Conservation (phyloP, 345 rosid species). For the Mercurialis annua region DNA sequence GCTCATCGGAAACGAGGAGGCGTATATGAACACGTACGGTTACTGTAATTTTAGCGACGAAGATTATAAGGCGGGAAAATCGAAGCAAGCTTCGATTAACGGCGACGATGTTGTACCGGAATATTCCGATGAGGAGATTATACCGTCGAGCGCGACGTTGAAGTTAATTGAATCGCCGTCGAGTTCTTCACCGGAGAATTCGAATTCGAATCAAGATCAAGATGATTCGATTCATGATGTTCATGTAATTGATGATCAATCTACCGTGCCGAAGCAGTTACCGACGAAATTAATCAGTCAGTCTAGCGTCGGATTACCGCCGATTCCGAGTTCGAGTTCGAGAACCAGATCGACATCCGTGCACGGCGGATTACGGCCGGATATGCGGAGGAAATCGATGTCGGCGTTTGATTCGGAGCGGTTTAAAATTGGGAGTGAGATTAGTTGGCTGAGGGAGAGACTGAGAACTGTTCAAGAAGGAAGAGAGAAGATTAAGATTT, state of each 20-base stretch:
- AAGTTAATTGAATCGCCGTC: not conserved
- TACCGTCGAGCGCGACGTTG: too few species aligned
- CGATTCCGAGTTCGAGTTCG: constrained; percentile 22
- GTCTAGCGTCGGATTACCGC: constrained; percentile 29
- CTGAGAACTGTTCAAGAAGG: constrained; percentile 46
- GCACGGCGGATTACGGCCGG: too few species aligned
- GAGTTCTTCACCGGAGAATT: not conserved
- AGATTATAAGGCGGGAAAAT: constrained; percentile 21
- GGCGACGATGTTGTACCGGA: not conserved
- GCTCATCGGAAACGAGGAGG: constrained; percentile 33
- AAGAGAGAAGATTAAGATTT: constrained; percentile 47
- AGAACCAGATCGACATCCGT: constrained; percentile 22
- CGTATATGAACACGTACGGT: constrained; percentile 25
- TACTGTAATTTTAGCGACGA: constrained; percentile 21
- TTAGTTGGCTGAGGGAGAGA: constrained; percentile 58
- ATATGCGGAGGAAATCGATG: constrained; percentile 61
- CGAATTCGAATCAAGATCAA: not conserved
- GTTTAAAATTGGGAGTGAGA: constrained; percentile 57
- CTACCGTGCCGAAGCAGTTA: constrained; percentile 12
- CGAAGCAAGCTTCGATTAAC: not conserved
- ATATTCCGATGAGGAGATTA: too few species aligned
- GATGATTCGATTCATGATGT: constrained; percentile 41
- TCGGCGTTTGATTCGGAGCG: constrained; percentile 65
- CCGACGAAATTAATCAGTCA: constrained; percentile 16
- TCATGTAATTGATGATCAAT: constrained; percentile 60